phyloP scores from a whole-genome alignment of 768 basidiomycete species.

The Amanita pallidorosea region DNA sequence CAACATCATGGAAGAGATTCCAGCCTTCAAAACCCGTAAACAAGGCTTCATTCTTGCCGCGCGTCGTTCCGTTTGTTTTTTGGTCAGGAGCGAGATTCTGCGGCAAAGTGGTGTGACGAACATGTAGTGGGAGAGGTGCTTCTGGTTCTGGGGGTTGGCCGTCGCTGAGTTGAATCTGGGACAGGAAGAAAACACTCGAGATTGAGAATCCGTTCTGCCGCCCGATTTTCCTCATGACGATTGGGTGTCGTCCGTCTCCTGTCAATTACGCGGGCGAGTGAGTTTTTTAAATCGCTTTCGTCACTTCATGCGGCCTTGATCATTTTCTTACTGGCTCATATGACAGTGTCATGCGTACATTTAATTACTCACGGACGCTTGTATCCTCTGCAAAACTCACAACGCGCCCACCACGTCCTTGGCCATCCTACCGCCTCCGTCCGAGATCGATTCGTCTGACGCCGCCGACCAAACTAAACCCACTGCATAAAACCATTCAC shows the following conservation, averaged over 20 bases:
- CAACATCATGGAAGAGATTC: conserved; percentile 83
- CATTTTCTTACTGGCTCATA: conserved; percentile 73
- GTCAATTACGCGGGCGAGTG: conserved; percentile 39
- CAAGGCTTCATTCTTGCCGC: conserved; percentile 69
- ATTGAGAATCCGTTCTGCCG: conserved; percentile 85
- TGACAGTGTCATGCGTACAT: conserved; percentile 65
- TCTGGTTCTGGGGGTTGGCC: too few species aligned
- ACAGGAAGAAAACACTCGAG: conserved; percentile 83
- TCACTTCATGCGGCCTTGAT: conserved; percentile 21
- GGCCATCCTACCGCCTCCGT: conserved; percentile 27
- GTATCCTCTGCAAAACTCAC: conserved; percentile 43
- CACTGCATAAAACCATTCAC: conserved; percentile 69
- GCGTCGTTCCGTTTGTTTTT: conserved; percentile 84
- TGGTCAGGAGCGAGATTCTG: conserved; percentile 76
- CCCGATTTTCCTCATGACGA: conserved; percentile 84
- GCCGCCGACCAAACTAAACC: conserved; percentile 34
- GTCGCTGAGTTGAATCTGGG: neutral
- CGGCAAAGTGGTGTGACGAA: conserved; percentile 61
- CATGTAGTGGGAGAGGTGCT: conserved; percentile 61
- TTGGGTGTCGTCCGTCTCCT: conserved; percentile 83
- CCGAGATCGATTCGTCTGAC: conserved; percentile 5
- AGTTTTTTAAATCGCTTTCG: neutral
- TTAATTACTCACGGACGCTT: conserved; percentile 57
- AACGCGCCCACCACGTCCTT: conserved; percentile 59
- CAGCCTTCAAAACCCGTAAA: conserved; percentile 96